Conservation (phyloP, 208 protist species). For the Endotrypanum monterogeii region DNA sequence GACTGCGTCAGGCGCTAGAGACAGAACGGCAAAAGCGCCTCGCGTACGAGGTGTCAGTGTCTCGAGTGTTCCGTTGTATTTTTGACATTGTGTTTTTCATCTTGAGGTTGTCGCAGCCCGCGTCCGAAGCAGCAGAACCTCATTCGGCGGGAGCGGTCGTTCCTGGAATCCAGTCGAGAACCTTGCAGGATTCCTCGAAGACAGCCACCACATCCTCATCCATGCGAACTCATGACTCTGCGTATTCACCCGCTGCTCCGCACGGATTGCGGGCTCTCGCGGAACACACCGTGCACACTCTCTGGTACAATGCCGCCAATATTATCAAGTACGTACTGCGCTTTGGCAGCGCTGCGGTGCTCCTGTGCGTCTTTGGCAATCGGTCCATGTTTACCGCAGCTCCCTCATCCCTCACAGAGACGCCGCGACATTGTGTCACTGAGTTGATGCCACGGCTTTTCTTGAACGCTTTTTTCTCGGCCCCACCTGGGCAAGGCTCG, state of each 20-base stretch:
- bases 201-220: conserved; percentile 1
- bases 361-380: conserved; percentile 30
- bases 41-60: conserved; percentile 13
- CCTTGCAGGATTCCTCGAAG: not conserved
- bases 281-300: not conserved
- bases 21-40: conserved; percentile 31
- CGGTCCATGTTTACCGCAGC: conserved; percentile 19
- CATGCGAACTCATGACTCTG: not conserved
- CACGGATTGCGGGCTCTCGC: not conserved
- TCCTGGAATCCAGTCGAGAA: not conserved
- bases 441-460: conserved; percentile 11
- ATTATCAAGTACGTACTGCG: conserved; percentile 44
- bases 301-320: conserved; percentile 24
- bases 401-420: conserved; percentile 19
- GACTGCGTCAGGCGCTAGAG: conserved; percentile 38
- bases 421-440: not conserved
- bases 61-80: conserved; percentile 17
- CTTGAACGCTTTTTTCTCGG: conserved; percentile 9
- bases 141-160: not conserved
- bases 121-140: not conserved
- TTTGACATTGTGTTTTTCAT: conserved; percentile 2
- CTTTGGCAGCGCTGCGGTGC: conserved; percentile 31
- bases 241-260: not conserved
- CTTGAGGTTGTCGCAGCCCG: not conserved
- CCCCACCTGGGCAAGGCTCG: not conserved